These are phyloP conservation scores for Lanmaoa pseudosensibilis DNA, from an alignment of 768 basidiomycete genomes.

Conservation along the genomic window DNA sequence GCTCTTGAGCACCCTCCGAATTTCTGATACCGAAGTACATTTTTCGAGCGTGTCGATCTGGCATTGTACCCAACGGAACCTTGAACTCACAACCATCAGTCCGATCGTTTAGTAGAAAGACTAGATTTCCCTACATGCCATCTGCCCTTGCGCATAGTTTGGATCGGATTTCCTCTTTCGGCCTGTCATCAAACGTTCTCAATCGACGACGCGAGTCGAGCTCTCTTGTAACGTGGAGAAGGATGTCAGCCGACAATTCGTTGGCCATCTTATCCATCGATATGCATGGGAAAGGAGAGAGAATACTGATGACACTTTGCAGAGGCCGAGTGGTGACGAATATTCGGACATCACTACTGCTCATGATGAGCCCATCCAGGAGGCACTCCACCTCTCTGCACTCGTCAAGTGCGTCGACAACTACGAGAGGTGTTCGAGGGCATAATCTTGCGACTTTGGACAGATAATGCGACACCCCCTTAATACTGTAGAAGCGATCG, in stretches of 20 bases:
- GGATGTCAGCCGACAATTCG: conserved; percentile 9
- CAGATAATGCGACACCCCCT: neutral
- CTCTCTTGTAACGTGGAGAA: conserved; percentile 4
- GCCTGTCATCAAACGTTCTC: neutral
- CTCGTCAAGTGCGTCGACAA: conserved; percentile 22
- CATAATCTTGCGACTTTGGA: neutral
- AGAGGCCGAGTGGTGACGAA: conserved; percentile 10
- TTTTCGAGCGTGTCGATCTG: no score
- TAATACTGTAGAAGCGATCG: neutral
- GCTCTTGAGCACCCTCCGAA: neutral
- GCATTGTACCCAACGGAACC: no score
- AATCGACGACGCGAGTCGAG: conserved; percentile 4
- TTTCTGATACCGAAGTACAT: neutral
- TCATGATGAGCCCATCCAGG: conserved; percentile 1
- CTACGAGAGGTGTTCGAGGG: neutral
- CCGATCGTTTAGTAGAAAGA: neutral
- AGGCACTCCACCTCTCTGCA: conserved; percentile 8
- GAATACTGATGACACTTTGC: neutral
- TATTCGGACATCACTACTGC: neutral
- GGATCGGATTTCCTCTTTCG: conserved; percentile 5
- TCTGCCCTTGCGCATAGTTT: conserved; percentile 8
- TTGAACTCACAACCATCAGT: no score
- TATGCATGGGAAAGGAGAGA: conserved; percentile 1
- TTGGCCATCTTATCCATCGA: conserved; percentile 5
- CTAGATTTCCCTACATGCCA: conserved; percentile 15